Conservation (phyloP, 1,284 basidiomycete species). For the Afroboletus lepidellus region DNA sequence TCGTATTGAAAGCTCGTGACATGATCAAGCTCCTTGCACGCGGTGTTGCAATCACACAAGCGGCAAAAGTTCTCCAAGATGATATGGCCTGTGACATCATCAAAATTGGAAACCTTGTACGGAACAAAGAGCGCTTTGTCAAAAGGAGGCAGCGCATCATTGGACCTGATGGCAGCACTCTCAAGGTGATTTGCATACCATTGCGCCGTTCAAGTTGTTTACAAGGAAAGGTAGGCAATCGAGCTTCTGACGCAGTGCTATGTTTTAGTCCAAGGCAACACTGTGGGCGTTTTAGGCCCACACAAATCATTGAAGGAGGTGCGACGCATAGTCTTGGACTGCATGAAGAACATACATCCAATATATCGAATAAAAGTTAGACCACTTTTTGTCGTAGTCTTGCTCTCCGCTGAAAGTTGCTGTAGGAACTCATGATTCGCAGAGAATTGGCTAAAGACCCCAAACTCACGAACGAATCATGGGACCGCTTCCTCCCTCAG, state of each 20-base stretch:
- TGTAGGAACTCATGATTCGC: conserved; percentile 97
- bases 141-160: conserved; percentile 96
- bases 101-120: conserved; percentile 92
- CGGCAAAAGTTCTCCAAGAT: conserved; percentile 90
- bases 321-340: conserved; percentile 91
- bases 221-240: conserved; percentile 68
- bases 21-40: conserved; percentile 94
- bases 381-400: conserved; percentile 1
- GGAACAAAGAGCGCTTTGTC: conserved; percentile 97
- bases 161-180: conserved; percentile 92
- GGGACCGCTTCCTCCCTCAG: conserved; percentile 97
- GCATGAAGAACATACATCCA: conserved; percentile 99
- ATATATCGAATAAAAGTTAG: conserved; percentile 97
- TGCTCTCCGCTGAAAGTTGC: conserved; percentile 3
- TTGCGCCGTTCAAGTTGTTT: conserved; percentile 2
- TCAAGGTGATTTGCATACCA: conserved; percentile 62
- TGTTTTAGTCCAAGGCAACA: conserved; percentile 97
- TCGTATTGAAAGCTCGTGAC: conserved; percentile 94
- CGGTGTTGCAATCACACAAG: conserved; percentile 83
- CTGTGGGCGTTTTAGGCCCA: conserved; percentile 96
- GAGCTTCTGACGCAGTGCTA: conserved; percentile 97
- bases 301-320: conserved; percentile 97
- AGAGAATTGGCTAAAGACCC: conserved; percentile 98
- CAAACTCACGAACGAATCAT: conserved; percentile 89
- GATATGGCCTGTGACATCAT: conserved; percentile 94